A percentile compares a stretch with the other conserved stretches of the same genome.
Conservation (phyloP, 768 basidiomycete species). For the Psilocybe sp. region DNA sequence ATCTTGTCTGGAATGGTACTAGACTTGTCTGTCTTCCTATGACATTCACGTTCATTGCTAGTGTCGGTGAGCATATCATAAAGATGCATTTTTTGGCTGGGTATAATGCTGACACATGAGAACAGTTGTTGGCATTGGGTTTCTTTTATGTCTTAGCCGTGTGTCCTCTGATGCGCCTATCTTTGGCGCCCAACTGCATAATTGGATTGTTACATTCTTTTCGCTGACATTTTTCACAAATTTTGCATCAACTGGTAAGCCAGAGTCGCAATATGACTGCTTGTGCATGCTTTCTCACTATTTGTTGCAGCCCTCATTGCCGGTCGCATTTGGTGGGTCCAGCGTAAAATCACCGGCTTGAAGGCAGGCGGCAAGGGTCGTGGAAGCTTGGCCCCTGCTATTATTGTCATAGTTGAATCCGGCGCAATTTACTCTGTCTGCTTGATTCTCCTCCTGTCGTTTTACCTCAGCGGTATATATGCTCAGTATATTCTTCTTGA, state of each 20-base stretch:
- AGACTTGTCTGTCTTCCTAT: conserved; percentile 3
- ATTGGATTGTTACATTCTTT: conserved; percentile 11
- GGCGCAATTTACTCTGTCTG: conserved; percentile 11
- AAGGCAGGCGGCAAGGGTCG: background rate
- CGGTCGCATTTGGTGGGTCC: conserved; percentile 4
- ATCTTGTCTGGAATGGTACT: conserved; percentile 8
- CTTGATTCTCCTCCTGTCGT: conserved; percentile 6
- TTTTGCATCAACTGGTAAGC: conserved; percentile 8
- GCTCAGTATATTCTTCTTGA: conserved; percentile 10
- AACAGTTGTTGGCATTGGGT: conserved; percentile 7
- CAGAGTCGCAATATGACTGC: no score
- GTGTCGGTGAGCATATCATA: background rate
- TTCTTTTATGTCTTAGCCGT: conserved; percentile 5
- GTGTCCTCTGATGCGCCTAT: conserved; percentile 5
- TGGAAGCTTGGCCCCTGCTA: conserved; percentile 6
- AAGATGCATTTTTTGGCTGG: background rate
- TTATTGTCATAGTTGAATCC: conserved; percentile 10
- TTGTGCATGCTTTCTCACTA: background rate
- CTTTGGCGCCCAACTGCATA: conserved; percentile 5
- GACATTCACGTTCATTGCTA: conserved; percentile 4
- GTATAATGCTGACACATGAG: background rate
- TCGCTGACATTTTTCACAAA: conserved; percentile 11
- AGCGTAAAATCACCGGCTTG: conserved; percentile 2
- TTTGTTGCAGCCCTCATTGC: conserved; percentile 11
- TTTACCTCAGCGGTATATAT: conserved; percentile 8